Base-by-base conservation (phyloP, 192 early-diverging fungal genomes). In the Phycomyces nitens region DNA sequence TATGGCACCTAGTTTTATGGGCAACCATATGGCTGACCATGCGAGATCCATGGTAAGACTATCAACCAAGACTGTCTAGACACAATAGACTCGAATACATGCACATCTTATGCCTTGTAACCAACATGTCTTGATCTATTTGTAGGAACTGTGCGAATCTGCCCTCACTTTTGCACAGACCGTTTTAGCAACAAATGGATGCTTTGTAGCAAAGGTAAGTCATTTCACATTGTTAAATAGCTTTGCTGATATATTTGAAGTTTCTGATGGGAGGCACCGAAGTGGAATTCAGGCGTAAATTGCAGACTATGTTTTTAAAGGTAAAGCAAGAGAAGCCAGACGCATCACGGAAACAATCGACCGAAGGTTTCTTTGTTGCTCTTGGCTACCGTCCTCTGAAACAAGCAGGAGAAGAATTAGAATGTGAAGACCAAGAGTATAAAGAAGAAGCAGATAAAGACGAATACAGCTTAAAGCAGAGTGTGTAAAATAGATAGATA, bases 1-100 rank as follows among this genome's bases (percentile, higher is more conserved):
- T 52, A 93, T 94, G 91, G 88, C 90, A 16, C 93, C 90, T 53
- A 78, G 86, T 51, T 92, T 91, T 56, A 86, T 87, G 7, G 91
- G 91, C 2, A 75, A 79, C 56, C 84, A 86, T 47, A 75, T 81
- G 3, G 79, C 83, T 4, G 91, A 94, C 68, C 85, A 88, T 7
- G 77, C 78, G 0, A 64, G 76, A 53, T 83, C 84, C 0, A 86
- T 86, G 84, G 71, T 76, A 65, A 71, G 40, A n/a, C n/a, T n/a
- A n/a, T n/a, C n/a, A n/a, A n/a, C n/a, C n/a, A n/a, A n/a, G n/a
- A n/a, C n/a, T n/a, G n/a, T n/a, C n/a, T n/a, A n/a, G n/a, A n/a
- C n/a, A n/a, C n/a, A n/a, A n/a, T n/a, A n/a, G n/a, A n/a, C n/a
- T n/a, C n/a, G n/a, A n/a, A n/a, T n/a, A n/a, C n/a, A n/a, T n/a